Evolutionary conservation across 164 flowering plant species (phyloP), one percentile per base, ranked within the genome.

Genomic region (Buxus sempervirens): DNA sequence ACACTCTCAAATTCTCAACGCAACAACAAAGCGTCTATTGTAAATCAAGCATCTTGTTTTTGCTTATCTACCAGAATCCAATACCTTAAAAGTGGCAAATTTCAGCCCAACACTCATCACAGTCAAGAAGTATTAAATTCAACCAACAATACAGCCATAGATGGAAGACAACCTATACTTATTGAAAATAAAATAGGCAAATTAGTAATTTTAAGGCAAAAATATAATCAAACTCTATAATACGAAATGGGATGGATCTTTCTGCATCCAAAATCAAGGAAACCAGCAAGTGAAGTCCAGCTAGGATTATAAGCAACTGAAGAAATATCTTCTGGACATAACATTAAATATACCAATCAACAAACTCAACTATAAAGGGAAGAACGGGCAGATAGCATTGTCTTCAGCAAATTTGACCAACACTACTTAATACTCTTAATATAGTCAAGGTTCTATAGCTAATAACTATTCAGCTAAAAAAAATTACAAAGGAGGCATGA

Each of bases 401-500:
- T 67, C 66, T 65, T 51, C 53, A 66, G 27, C 53, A 15, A 22
- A 68, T 32, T 21, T 59, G 68, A 73, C 58, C 48, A 75, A 71
- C 18, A 38, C 60, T 62, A 61, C 38, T 32, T 32, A 32, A 32
- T 58, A 69, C 15, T 53, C 73, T 19, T 70, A 63, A 19, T 21
- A 60, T 63, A 62, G 73, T 20, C 67, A 45, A 69, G 66, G 15
- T 56, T 68, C 45, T 68, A 71, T 72, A 83, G 63, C 71, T 69
- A 69, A 23, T 55, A 73, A 62, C 25, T 45, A 32, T 32, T 32
- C 5, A 73, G 68, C 68, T 75, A 69, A 68, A 70, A 68, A 70
- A 72, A 53, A 69, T 73, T 65, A 76, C 73, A 69, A 54, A 67
- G 70, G 67, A 24, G 58, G 66, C 72, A 78, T 58, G 81, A 80